Evolutionary conservation across 2,329 filamentous ascomycete species (phyloP), one percentile per base, ranked within the genome.

Genomic region (Phaeomoniella chlamydospora): DNA sequence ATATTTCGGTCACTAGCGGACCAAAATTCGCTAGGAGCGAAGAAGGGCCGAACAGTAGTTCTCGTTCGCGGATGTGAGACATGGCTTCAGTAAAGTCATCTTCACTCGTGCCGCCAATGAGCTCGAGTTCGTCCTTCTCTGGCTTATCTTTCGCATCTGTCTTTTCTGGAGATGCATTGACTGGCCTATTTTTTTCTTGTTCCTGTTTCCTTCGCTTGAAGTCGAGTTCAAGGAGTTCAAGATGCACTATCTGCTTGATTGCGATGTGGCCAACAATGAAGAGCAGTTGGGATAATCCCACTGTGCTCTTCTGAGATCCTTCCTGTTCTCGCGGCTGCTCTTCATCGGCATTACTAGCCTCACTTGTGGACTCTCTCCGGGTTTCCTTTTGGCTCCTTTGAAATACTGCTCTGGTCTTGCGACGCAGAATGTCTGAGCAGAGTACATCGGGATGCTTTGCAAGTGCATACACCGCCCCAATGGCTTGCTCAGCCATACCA

Each of bases 201-300:
- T 90, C 84, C 29, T 83, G 80, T 65, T 98, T 98, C 45, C 88
- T 74, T 37, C 88, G 81, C 65, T 98, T 98, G 59, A 98, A 98
- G 57, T 98, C 90, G 34, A 90, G 75, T 53, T 98, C 90, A 54
- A 87, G 94, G n/a, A 96, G 69, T 50, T 98, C 90, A 9, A 98
- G 72, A 54, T 98, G 90, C 1, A 98, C 92, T 47, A 98, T 98
- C 54, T 98, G 92, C 62, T 98, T 98, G 53, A 98, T 90, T 11
- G 90, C 90, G 33, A 96, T 82, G 51, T 98, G 90, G 0, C 90
- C 90, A 18, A 96, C 88, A 22, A 94, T 80, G 53, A 96, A 96
- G 0, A 98, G 68, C 2, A 98, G 70, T 50, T 96, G 90, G 0
- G 90, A 94, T 2, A 98, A 67, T 1, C 74, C 77, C 33, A 86